phyloP scores from a whole-genome alignment of 1,284 basidiomycete species.

The Trichosporon coremiiforme region DNA sequence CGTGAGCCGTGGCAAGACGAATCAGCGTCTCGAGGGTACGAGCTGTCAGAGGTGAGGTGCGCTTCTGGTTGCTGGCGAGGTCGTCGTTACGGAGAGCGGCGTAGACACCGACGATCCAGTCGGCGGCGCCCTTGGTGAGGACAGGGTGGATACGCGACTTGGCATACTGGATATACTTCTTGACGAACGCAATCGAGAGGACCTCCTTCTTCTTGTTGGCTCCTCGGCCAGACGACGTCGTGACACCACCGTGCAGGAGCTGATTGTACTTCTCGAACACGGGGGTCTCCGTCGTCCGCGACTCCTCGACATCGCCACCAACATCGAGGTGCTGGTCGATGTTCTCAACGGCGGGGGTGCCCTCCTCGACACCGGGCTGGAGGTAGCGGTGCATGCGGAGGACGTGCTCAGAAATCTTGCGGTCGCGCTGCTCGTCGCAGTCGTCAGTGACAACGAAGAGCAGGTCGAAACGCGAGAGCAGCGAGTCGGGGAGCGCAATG shows the following conservation, averaged over 20 bases:
- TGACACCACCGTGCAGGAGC: slow-evolving; percentile 83
- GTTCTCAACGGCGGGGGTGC: slow-evolving; percentile 79
- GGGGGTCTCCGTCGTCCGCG: slow-evolving; percentile 66
- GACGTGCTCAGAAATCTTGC: slow-evolving; percentile 95
- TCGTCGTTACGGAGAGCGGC: slow-evolving; percentile 90
- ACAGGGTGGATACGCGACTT: slow-evolving; percentile 83
- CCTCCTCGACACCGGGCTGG: slow-evolving; percentile 92
- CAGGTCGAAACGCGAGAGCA: slow-evolving; percentile 98
- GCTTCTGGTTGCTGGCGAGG: slow-evolving; percentile 82
- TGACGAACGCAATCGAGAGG: slow-evolving; percentile 89
- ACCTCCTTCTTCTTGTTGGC: slow-evolving; percentile 73
- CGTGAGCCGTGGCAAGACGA: slow-evolving; percentile 95
- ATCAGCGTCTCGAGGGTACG: slow-evolving; percentile 99
- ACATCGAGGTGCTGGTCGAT: slow-evolving; percentile 83
- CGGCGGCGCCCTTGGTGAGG: slow-evolving; percentile 89
- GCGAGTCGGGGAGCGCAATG: slow-evolving; percentile 96
- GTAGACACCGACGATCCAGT: slow-evolving; percentile 92
- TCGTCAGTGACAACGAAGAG: slow-evolving; percentile 98
- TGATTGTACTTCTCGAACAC: slow-evolving; percentile 98
- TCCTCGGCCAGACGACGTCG: slow-evolving; percentile 64
- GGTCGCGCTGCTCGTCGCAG: slow-evolving; percentile 91
- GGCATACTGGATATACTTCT: slow-evolving; percentile 98
- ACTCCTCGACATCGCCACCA: slow-evolving; percentile 65
- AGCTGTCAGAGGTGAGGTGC: slow-evolving; percentile 96
- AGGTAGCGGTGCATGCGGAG: slow-evolving; percentile 96